Conservation (phyloP, 257 asterid genomes). For the Leonotis leonurus region DNA sequence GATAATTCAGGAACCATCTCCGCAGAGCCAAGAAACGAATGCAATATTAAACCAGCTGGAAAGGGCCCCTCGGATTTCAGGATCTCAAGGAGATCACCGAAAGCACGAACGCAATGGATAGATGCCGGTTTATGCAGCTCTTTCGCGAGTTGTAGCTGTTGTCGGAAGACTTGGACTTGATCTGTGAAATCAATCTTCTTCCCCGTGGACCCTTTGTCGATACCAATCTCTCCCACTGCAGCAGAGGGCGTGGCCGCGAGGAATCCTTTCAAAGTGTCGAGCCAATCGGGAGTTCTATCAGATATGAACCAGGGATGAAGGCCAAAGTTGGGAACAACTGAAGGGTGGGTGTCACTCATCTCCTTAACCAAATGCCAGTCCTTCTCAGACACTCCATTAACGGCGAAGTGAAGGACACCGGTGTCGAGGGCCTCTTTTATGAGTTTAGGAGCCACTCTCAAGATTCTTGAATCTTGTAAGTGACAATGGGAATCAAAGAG, state of each 20-base stretch:
- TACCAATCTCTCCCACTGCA: constrained; percentile 94
- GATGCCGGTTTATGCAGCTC: constrained; percentile 81
- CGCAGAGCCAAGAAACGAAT: constrained; percentile 89
- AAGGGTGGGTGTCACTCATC: constrained; percentile 61
- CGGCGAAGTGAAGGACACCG: constrained; percentile 78
- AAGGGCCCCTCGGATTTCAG: constrained; percentile 71
- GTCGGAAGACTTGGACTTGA: constrained; percentile 66
- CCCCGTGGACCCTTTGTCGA: constrained; percentile 80
- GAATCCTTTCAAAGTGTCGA: constrained; percentile 46
- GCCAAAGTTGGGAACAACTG: constrained; percentile 74
- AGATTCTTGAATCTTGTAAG: constrained; percentile 75
- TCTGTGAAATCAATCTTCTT: constrained; percentile 58
- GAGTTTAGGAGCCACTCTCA: constrained; percentile 45
- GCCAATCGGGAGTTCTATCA: constrained; percentile 72
- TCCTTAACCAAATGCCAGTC: constrained; percentile 91
- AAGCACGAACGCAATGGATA: constrained; percentile 88
- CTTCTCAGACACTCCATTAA: constrained; percentile 76
- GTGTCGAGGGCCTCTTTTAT: constrained; percentile 50
- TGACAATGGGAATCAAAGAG: constrained; percentile 94
- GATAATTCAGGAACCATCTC: constrained; percentile 88
- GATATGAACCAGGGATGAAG: constrained; percentile 79
- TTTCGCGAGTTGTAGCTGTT: constrained; percentile 80
- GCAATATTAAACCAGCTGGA: constrained; percentile 72
- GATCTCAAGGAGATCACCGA: constrained; percentile 79
- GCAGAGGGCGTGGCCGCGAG: constrained; percentile 65